Conservation (phyloP, 1,284 basidiomycete species). For the Amylostereum areolatum region DNA sequence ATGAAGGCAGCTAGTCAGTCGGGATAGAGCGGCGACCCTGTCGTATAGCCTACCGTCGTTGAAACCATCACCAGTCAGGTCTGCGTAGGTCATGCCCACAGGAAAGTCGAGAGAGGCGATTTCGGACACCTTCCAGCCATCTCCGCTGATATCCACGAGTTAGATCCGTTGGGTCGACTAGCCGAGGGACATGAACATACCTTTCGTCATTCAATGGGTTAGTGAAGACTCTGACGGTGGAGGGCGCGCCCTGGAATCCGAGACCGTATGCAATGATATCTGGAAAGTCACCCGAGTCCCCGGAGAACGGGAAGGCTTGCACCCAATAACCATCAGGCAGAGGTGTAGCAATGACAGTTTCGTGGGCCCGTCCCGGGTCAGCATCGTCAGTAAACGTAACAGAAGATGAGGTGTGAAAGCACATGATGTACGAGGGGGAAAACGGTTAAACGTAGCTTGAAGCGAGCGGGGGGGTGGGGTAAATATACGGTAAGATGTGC, state of each 20-base stretch:
- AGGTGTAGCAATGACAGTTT: background rate
- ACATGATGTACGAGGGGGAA: too few relatives aligned
- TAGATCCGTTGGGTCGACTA: slow-evolving; percentile 10
- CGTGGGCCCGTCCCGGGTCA: too few relatives aligned
- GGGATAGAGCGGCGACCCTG: background rate
- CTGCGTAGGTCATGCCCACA: slow-evolving; percentile 19
- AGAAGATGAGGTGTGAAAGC: too few relatives aligned
- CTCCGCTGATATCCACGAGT: background rate
- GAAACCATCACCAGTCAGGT: slow-evolving; percentile 20
- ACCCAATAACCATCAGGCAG: slow-evolving; percentile 23
- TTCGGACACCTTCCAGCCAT: background rate
- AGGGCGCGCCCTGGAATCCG: slow-evolving; percentile 15
- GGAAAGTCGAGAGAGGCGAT: slow-evolving; percentile 21
- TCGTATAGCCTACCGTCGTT: too few relatives aligned
- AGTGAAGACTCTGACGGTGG: slow-evolving; percentile 17
- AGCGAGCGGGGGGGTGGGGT: too few relatives aligned
- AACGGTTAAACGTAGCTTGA: too few relatives aligned
- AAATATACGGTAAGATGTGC: too few relatives aligned
- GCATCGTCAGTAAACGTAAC: too few relatives aligned
- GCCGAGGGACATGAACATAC: background rate
- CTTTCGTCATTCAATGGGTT: slow-evolving; percentile 16
- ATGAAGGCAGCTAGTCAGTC: background rate
- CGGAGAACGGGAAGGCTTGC: slow-evolving; percentile 20
- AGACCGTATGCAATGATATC: slow-evolving; percentile 24
- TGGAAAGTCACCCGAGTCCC: slow-evolving; percentile 10